Conservation (phyloP, 331 rosid species). For the Erythrophleum ivorense region DNA sequence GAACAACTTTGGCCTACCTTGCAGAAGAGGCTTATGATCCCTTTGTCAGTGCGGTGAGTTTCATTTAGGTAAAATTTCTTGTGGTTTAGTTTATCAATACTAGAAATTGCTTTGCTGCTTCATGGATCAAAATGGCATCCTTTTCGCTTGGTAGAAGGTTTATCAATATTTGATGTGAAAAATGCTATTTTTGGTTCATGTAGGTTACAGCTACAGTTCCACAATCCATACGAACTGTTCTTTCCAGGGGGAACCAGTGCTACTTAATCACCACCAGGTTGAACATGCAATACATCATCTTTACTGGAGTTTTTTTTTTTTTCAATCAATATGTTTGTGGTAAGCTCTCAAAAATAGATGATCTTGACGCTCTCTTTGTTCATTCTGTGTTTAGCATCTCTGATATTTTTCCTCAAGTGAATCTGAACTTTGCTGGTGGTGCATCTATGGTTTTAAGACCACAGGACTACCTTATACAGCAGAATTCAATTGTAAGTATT, state of each 20-base stretch:
- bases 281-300: conserved; percentile 23
- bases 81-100: conserved; percentile 26
- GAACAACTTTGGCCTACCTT: conserved; percentile 98
- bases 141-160: conserved; percentile 33
- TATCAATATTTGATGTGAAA: conserved; percentile 24
- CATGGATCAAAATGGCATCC: conserved; percentile 10
- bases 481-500: conserved; percentile 76
- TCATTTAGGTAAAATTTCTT: conserved; percentile 32
- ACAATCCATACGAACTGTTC: conserved; percentile 63
- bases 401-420: conserved; percentile 87
- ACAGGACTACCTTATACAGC: conserved; percentile 91
- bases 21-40: conserved; percentile 88
- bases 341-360: conserved; percentile 15
- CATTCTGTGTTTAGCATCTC: conserved; percentile 58
- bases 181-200: conserved; percentile 21
- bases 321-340: conserved; percentile 16
- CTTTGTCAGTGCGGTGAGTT: conserved; percentile 84
- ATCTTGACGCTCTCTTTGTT: conserved; percentile 35
- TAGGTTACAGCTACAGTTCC: conserved; percentile 73
- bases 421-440: conserved; percentile 85
- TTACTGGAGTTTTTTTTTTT: conserved; percentile 4
- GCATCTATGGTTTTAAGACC: conserved; percentile 82
- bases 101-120: conserved; percentile 32
- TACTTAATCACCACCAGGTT: conserved; percentile 70
- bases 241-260: conserved; percentile 76